These are phyloP conservation scores for Trichoderma sp. DNA, from an alignment of 2,329 filamentous ascomycete species.

Conservation along the genomic window DNA sequence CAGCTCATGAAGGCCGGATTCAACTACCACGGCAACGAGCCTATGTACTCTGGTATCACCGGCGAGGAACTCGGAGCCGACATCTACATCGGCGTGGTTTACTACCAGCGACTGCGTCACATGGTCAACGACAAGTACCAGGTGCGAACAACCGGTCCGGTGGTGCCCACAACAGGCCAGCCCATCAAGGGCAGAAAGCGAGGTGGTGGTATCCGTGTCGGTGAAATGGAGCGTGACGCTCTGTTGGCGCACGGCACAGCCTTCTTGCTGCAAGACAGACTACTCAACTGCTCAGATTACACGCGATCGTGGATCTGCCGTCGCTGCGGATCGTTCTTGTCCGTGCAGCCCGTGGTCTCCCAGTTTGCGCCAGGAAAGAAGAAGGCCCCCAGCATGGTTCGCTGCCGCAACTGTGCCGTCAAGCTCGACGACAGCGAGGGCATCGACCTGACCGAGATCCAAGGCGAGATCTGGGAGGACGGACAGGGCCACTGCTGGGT, in stretches of 20 bases:
- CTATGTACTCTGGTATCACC: conserved; percentile 97
- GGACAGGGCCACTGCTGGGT: conserved; percentile 80
- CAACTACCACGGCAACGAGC: conserved; percentile 98
- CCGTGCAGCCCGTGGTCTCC: conserved; percentile 77
- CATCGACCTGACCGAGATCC: conserved; percentile 56
- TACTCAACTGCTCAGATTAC: conserved; percentile 97
- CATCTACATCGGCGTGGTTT: conserved; percentile 95
- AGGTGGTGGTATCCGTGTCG: conserved; percentile 97
- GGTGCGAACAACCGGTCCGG: conserved; percentile 91
- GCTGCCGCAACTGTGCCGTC: conserved; percentile 77
- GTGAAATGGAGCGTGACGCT: conserved; percentile 98
- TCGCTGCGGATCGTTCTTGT: conserved; percentile 85
- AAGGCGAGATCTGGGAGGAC: conserved; percentile 89
- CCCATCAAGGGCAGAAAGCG: conserved; percentile 96
- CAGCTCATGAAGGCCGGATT: conserved; percentile 94
- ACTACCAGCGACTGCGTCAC: conserved; percentile 96
- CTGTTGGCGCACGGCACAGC: conserved; percentile 93
- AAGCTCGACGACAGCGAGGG: conserved; percentile 61
- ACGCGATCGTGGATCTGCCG: conserved; percentile 87
- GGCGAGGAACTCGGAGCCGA: conserved; percentile 91
- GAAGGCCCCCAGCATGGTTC: conserved; percentile 67
- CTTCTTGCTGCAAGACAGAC: conserved; percentile 89
- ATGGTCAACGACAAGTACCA: conserved; percentile 99
- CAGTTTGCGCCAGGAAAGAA: conserved; percentile 63
- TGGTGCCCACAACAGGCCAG: conserved; percentile 88